Evolutionary conservation across 306 rosid genomes (phyloP).

Genomic region (apple (Malus domestica)): DNA sequence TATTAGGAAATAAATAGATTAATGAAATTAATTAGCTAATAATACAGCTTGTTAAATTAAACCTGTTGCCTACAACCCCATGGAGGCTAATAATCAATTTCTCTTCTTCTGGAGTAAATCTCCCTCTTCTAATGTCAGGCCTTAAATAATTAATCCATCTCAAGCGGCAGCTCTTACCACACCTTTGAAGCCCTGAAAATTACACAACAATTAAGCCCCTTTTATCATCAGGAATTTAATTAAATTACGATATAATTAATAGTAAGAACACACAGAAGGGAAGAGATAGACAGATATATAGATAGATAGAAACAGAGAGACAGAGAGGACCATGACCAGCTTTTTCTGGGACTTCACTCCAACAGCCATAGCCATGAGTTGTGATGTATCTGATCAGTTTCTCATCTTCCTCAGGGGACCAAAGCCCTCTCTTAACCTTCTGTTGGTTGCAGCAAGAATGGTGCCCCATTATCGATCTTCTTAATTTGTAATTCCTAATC

Average conservation of each 20-base stretch:
- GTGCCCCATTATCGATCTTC: slow-evolving; percentile 54
- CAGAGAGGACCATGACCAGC: slow-evolving; percentile 40
- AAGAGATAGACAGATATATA: neutral
- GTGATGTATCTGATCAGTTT: slow-evolving; percentile 86
- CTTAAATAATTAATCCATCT: slow-evolving; percentile 98
- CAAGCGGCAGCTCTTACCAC: slow-evolving; percentile 95
- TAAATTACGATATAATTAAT: neutral
- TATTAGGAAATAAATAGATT: neutral
- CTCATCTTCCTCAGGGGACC: slow-evolving; percentile 99
- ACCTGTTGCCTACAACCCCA: slow-evolving; percentile 98
- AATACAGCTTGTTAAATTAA: neutral
- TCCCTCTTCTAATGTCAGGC: slow-evolving; percentile 96
- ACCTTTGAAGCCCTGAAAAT: slow-evolving; percentile 81
- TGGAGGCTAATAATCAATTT: slow-evolving; percentile 92
- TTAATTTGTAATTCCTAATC: neutral
- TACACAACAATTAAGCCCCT: neutral
- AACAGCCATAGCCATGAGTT: slow-evolving; percentile 93
- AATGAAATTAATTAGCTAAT: neutral
- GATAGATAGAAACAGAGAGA: neutral
- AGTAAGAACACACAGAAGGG: neutral
- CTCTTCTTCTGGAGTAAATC: slow-evolving; percentile 92
- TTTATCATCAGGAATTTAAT: neutral
- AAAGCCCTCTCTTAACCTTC: slow-evolving; percentile 97
- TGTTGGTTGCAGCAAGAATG: slow-evolving; percentile 99
- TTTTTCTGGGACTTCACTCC: slow-evolving; percentile 99